These are phyloP conservation scores for Pachyrhizus erosus DNA, from an alignment of 306 rosid genomes.

Conservation along the genomic window DNA sequence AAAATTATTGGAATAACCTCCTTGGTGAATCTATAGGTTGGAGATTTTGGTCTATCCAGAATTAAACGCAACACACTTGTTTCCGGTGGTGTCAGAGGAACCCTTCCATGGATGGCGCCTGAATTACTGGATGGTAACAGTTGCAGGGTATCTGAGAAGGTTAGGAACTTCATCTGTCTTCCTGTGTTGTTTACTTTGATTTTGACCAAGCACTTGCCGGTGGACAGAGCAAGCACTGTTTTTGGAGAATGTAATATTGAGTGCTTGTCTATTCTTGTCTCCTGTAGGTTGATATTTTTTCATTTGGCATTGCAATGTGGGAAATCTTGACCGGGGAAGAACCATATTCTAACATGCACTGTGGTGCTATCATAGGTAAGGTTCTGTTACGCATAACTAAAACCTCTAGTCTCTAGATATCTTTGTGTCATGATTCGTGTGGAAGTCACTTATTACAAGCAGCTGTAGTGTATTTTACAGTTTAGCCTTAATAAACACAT, in stretches of 20 bases:
- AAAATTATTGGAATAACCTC: slow-evolving; percentile 35
- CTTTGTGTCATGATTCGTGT: slow-evolving; percentile 8
- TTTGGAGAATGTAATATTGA: slow-evolving; percentile 25
- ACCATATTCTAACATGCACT: slow-evolving; percentile 94
- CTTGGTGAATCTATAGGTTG: slow-evolving; percentile 62
- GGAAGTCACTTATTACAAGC: slow-evolving; percentile 1
- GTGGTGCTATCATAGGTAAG: slow-evolving; percentile 94
- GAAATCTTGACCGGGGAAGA: slow-evolving; percentile 96
- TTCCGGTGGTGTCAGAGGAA: slow-evolving; percentile 95
- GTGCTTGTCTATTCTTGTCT: slow-evolving; percentile 18
- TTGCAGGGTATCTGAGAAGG: slow-evolving; percentile 92
- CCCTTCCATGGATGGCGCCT: slow-evolving; percentile 99
- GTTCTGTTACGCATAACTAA: background rate
- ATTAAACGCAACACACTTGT: slow-evolving; percentile 89
- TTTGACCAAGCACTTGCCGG: slow-evolving; percentile 3
- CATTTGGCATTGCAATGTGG: slow-evolving; percentile 94
- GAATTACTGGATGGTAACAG: slow-evolving; percentile 86
- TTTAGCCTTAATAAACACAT: background rate
- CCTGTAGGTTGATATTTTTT: slow-evolving; percentile 84
- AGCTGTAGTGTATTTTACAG: background rate
- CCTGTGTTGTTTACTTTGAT: background rate
- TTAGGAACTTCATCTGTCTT: slow-evolving; percentile 42
- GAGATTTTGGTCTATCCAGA: slow-evolving; percentile 93
- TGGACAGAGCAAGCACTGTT: slow-evolving; percentile 1
- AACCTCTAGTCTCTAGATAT: background rate